Conservation (phyloP, 2,329 filamentous ascomycete species). For the Scortechinia acanthostroma region DNA sequence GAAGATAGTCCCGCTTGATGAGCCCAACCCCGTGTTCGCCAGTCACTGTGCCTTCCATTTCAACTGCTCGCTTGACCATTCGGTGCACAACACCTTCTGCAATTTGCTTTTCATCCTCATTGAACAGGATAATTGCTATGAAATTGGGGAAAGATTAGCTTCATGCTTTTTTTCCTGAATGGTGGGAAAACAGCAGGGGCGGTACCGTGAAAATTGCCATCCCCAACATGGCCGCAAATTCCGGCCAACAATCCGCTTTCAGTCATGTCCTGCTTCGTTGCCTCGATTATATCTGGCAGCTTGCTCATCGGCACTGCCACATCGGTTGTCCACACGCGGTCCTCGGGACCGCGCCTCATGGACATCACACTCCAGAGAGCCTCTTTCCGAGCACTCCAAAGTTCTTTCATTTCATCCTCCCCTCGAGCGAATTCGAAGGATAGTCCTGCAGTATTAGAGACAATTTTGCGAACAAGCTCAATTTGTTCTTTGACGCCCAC, state of each 20-base stretch:
- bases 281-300: conserved; percentile 66
- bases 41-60: conserved; percentile 67
- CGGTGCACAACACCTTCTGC: conserved; percentile 54
- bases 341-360: conserved; percentile 38
- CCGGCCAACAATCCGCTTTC: conserved; percentile 54
- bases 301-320: conserved; percentile 71
- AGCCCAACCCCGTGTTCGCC: conserved; percentile 68
- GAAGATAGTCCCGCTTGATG: conserved; percentile 59
- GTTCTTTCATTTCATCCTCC: conserved; percentile 56
- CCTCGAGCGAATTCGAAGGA: conserved; percentile 64
- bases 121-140: conserved; percentile 31
- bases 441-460: conserved; percentile 41
- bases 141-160: neutral
- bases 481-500: conserved; percentile 58
- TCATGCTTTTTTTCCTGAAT: neutral
- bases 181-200: conserved; percentile 4
- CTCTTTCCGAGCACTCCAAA: conserved; percentile 73
- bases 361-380: conserved; percentile 69
- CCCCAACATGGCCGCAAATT: conserved; percentile 69
- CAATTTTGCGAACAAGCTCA: conserved; percentile 46
- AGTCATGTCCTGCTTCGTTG: conserved; percentile 58
- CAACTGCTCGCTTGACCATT: conserved; percentile 65
- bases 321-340: conserved; percentile 73
- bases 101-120: conserved; percentile 42
- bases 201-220: conserved; percentile 68